phyloP scores from a whole-genome alignment of 1,139 yeast genomes.

The Blastobotrys arbuscula region DNA sequence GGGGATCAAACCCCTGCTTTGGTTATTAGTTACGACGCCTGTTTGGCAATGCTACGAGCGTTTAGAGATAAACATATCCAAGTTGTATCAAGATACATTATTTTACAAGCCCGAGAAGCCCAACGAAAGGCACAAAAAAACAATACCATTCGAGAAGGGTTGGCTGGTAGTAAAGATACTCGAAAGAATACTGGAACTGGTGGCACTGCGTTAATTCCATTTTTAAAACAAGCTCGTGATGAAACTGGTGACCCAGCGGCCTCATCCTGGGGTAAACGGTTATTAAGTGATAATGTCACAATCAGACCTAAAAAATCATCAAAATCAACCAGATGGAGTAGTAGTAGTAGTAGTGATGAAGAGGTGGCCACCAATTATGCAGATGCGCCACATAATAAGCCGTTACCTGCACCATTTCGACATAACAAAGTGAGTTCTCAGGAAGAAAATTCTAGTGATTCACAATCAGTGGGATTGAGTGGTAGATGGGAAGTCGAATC shows the following conservation, averaged over 20 bases:
- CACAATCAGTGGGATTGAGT: conserved; percentile 12
- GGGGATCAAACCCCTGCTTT: conserved; percentile 48
- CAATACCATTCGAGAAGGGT: conserved; percentile 32
- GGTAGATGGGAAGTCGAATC: conserved; percentile 16
- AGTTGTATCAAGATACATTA: conserved; percentile 79
- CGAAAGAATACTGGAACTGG: conserved; percentile 78
- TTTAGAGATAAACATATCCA: conserved; percentile 93
- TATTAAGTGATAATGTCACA: conserved; percentile 49
- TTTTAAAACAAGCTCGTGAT: conserved; percentile 90
- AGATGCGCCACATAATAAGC: conserved; percentile 10
- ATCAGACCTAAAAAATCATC: background rate
- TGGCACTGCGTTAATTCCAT: conserved; percentile 86
- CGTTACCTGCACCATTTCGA: conserved; percentile 13
- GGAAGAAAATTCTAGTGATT: conserved; percentile 3
- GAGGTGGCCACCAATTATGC: conserved; percentile 15
- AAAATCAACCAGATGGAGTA: conserved; percentile 1
- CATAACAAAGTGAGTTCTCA: conserved; percentile 6
- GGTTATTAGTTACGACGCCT: conserved; percentile 75
- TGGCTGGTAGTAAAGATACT: conserved; percentile 30
- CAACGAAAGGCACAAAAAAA: conserved; percentile 26
- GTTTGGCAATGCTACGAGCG: conserved; percentile 80
- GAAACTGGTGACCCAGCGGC: conserved; percentile 93
- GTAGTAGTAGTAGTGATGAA: conserved; percentile 19
- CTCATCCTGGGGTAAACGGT: conserved; percentile 79
- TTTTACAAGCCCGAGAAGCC: conserved; percentile 57